Conservation (phyloP, 2,329 filamentous ascomycete species). For the Xylariaceae sp. region DNA sequence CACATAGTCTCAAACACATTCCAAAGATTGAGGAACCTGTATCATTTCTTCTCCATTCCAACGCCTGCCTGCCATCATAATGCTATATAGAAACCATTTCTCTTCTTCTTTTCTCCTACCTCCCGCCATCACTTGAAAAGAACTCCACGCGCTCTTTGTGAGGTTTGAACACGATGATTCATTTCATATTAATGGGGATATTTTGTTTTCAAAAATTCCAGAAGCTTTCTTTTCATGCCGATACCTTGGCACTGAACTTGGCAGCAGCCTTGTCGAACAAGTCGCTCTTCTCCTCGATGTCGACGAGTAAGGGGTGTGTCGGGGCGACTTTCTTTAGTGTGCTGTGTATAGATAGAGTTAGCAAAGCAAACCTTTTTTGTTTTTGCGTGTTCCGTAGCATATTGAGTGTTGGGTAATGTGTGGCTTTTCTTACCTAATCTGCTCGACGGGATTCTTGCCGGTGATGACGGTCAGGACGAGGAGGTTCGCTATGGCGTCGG, state of each 20-base stretch:
- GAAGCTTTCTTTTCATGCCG: constrained; percentile 28
- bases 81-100: background rate
- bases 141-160: background rate
- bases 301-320: constrained; percentile 64
- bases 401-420: background rate
- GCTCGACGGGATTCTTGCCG: constrained; percentile 63
- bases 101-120: background rate
- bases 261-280: constrained; percentile 79
- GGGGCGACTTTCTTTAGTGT: constrained; percentile 54
- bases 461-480: constrained; percentile 72
- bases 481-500: constrained; percentile 74
- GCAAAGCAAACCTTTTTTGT: too few species aligned
- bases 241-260: constrained; percentile 83
- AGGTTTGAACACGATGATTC: background rate
- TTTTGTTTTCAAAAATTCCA: background rate
- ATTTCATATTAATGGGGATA: background rate
- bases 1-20: too few species aligned
- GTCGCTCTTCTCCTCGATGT: constrained; percentile 79
- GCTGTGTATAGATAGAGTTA: constrained; percentile 33
- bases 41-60: too few species aligned
- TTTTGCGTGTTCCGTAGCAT: background rate
- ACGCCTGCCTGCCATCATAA: background rate
- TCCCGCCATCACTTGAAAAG: background rate
- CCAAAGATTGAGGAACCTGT: too few species aligned
- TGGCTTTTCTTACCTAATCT: constrained; percentile 50